Percentiles rank a stretch among this genome's conserved stretches.
Evolutionary conservation across 2,329 filamentous ascomycete species (phyloP).

Genomic region (Ploettnerulaceae sp.): DNA sequence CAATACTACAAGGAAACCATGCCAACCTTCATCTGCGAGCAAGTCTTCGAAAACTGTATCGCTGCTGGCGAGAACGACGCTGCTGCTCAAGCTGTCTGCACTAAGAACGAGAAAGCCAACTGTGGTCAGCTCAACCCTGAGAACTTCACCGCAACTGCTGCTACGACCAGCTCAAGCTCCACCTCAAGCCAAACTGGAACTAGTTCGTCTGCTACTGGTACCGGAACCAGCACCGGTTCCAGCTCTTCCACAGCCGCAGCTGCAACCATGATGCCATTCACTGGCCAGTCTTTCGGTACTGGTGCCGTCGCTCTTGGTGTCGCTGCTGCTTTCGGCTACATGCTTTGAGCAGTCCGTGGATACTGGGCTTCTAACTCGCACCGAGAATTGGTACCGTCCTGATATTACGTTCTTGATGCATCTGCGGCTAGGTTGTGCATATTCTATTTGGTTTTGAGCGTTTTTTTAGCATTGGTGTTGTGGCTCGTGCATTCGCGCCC

Average conservation of each 20-base stretch:
- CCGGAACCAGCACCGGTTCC: slow-evolving; percentile 28
- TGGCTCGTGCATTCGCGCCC: slow-evolving; percentile 27
- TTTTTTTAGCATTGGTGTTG: slow-evolving; percentile 34
- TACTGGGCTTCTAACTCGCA: slow-evolving; percentile 3
- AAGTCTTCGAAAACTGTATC: slow-evolving; percentile 46
- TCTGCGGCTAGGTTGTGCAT: slow-evolving; percentile 24
- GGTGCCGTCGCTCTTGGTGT: slow-evolving; percentile 46
- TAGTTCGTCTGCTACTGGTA: slow-evolving; percentile 26
- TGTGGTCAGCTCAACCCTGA: slow-evolving; percentile 44
- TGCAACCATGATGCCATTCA: slow-evolving; percentile 33
- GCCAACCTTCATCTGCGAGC: slow-evolving; percentile 55
- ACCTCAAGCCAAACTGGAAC: slow-evolving; percentile 26
- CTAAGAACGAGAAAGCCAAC: slow-evolving; percentile 34
- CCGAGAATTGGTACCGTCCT: slow-evolving; percentile 5
- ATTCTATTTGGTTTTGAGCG: slow-evolving; percentile 27
- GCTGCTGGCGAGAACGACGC: slow-evolving; percentile 41
- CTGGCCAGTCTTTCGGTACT: slow-evolving; percentile 40
- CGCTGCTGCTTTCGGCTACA: slow-evolving; percentile 49
- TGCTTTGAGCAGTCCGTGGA: slow-evolving; percentile 41
- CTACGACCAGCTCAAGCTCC: slow-evolving; percentile 37
- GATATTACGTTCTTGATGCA: slow-evolving; percentile 6
- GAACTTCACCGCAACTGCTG: slow-evolving; percentile 30
- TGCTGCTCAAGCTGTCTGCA: slow-evolving; percentile 45
- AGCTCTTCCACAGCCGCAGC: slow-evolving; percentile 38
- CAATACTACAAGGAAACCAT: slow-evolving; percentile 52